Percentiles rank a stretch among this genome's conserved stretches.
These are phyloP conservation scores for Trichoderma arundinaceum DNA, from an alignment of 2,329 filamentous ascomycete species.

Conservation along the genomic window DNA sequence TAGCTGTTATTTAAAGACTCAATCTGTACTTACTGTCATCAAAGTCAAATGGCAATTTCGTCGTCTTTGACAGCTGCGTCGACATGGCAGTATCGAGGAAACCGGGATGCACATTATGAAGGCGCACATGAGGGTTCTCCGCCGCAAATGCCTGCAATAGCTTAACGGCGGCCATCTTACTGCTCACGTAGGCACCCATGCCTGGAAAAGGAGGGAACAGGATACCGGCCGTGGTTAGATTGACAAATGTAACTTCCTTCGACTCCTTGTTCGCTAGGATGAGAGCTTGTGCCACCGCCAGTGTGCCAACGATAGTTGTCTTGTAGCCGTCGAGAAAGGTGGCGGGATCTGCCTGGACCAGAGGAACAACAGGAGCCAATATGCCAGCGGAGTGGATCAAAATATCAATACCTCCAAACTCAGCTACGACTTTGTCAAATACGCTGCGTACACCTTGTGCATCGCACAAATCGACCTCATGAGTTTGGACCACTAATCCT, in stretches of 20 bases:
- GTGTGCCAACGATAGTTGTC: not conserved
- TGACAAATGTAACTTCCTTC: not conserved
- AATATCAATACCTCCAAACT: constrained; percentile 6
- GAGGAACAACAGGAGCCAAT: not conserved
- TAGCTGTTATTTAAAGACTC: not conserved
- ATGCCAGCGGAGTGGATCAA: not conserved
- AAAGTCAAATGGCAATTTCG: not conserved
- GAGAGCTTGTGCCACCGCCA: not conserved
- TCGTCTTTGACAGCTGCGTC: not conserved
- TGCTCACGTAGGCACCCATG: constrained; percentile 8
- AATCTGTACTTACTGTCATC: not conserved
- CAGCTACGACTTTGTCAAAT: not conserved
- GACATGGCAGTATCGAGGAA: not conserved
- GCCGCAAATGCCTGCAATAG: not conserved
- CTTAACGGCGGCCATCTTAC: constrained; percentile 13
- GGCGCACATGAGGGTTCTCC: not conserved
- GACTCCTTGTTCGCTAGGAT: not conserved
- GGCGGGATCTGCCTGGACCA: not conserved
- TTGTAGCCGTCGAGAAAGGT: not conserved
- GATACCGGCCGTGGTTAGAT: not conserved
- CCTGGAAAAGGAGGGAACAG: not conserved
- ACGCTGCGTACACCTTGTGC: not conserved
- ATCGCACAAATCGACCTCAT: not conserved
- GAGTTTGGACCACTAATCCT: not conserved
- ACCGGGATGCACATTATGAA: constrained; percentile 1